These are phyloP conservation scores for Penicillium turbatum DNA, from an alignment of 495 filamentous ascomycete genomes.

Conservation along the genomic window DNA sequence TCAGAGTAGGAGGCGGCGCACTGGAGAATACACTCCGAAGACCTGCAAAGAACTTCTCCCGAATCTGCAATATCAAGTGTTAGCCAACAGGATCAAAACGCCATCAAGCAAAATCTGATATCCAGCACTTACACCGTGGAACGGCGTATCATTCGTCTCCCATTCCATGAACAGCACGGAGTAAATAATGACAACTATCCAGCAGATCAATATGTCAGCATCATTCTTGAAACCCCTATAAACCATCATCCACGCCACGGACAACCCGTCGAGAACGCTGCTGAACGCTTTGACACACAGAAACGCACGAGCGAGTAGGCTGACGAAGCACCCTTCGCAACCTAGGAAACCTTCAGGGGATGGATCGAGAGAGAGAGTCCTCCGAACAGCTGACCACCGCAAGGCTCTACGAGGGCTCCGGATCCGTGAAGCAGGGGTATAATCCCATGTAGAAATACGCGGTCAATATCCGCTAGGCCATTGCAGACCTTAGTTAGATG, in stretches of 20 bases:
- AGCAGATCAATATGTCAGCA: constrained; percentile 9
- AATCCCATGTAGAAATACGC: too few relatives aligned
- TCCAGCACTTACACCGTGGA: constrained; percentile 46
- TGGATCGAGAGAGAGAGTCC: too few relatives aligned
- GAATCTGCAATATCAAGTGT: constrained; percentile 24
- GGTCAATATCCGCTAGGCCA: too few relatives aligned
- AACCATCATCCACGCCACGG: background rate
- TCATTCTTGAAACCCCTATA: background rate
- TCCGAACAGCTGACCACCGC: too few relatives aligned
- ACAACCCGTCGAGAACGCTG: too few relatives aligned
- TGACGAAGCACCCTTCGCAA: too few relatives aligned
- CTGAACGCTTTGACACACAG: too few relatives aligned
- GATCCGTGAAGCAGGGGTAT: too few relatives aligned
- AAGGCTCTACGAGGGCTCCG: too few relatives aligned
- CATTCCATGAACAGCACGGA: constrained; percentile 75
- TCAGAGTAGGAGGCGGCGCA: constrained; percentile 31
- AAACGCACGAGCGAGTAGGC: too few relatives aligned
- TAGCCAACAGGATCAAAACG: background rate
- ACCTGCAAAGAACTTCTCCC: constrained; percentile 34
- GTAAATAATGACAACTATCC: constrained; percentile 64
- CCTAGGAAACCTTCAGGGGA: too few relatives aligned
- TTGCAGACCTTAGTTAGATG: too few relatives aligned
- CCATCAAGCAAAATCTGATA: background rate
- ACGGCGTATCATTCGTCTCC: constrained; percentile 56
- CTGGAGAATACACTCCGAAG: constrained; percentile 35